Percentiles rank a stretch among this genome's conserved stretches.
Conservation (phyloP, 2,329 filamentous ascomycete species). For the Botryotinia narcissicola region DNA sequence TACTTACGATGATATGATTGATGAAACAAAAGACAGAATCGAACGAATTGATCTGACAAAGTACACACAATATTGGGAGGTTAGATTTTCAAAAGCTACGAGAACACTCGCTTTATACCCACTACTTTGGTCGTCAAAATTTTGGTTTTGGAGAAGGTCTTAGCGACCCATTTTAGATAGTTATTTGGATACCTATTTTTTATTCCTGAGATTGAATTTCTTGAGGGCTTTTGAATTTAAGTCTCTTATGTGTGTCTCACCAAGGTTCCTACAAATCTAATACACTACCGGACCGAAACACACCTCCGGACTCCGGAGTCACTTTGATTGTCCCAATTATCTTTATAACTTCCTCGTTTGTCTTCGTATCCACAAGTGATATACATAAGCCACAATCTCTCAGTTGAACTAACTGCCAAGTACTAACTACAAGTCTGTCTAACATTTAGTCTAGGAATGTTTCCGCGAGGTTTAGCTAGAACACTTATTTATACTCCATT, state of each 20-base stretch:
- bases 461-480: neutral
- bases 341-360: neutral
- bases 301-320: neutral
- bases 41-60: constrained; percentile 7
- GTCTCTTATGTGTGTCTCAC: neutral
- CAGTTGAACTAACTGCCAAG: neutral
- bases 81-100: constrained; percentile 11
- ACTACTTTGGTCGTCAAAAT: neutral
- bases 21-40: constrained; percentile 6
- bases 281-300: neutral
- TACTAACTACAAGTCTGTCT: neutral
- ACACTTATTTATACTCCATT: neutral
- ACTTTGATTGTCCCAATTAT: neutral
- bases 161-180: constrained; percentile 2
- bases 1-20: constrained; percentile 11
- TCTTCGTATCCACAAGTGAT: neutral
- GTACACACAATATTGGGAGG: neutral
- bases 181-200: constrained; percentile 11
- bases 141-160: neutral
- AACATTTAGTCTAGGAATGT: neutral
- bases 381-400: neutral
- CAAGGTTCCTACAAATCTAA: neutral
- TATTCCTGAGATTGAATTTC: neutral
- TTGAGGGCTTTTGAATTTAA: neutral
- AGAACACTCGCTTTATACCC: constrained; percentile 16